Percentiles rank a stretch among this genome's conserved stretches.
phyloP scores from a whole-genome alignment of 1,284 basidiomycete genomes.

The Ustilago esculenta region DNA sequence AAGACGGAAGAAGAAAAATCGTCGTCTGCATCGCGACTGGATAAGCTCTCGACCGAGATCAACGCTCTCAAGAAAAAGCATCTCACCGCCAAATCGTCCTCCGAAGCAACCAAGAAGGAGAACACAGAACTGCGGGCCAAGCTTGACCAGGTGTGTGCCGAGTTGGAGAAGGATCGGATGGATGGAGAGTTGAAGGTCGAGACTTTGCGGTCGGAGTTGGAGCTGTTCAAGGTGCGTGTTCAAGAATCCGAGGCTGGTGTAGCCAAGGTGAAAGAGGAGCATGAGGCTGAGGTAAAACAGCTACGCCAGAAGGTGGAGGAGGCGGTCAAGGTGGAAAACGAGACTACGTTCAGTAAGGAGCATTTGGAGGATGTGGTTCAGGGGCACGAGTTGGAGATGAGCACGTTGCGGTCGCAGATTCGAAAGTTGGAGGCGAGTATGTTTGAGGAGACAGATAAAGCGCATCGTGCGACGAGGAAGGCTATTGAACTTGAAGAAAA shows the following conservation, averaged over 20 bases:
- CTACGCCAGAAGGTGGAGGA: neutral
- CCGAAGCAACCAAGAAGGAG: slow-evolving; percentile 44
- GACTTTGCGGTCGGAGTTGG: slow-evolving; percentile 24
- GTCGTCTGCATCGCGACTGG: slow-evolving; percentile 3
- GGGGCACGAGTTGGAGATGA: slow-evolving; percentile 52
- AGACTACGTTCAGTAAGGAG: slow-evolving; percentile 31
- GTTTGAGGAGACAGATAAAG: slow-evolving; percentile 55
- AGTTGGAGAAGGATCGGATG: no score
- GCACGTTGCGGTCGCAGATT: slow-evolving; percentile 43
- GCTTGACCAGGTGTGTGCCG: no score
- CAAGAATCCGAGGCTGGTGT: slow-evolving; percentile 16
- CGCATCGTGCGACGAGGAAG: slow-evolving; percentile 36
- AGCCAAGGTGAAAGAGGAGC: slow-evolving; percentile 4
- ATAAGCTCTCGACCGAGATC: slow-evolving; percentile 32
- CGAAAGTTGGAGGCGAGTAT: slow-evolving; percentile 52
- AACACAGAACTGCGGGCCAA: slow-evolving; percentile 27
- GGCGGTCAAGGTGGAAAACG: slow-evolving; percentile 30
- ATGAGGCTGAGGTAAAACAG: neutral
- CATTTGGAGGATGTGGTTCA: slow-evolving; percentile 47
- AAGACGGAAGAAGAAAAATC: slow-evolving; percentile 13
- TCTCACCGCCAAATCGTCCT: slow-evolving; percentile 39
- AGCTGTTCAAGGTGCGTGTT: slow-evolving; percentile 6
- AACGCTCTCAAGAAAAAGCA: slow-evolving; percentile 42
- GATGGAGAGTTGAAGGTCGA: slow-evolving; percentile 20
- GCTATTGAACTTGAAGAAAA: slow-evolving; percentile 52